These are phyloP conservation scores for Gossypium stocksii DNA, from an alignment of 345 rosid genomes.

Conservation along the genomic window DNA sequence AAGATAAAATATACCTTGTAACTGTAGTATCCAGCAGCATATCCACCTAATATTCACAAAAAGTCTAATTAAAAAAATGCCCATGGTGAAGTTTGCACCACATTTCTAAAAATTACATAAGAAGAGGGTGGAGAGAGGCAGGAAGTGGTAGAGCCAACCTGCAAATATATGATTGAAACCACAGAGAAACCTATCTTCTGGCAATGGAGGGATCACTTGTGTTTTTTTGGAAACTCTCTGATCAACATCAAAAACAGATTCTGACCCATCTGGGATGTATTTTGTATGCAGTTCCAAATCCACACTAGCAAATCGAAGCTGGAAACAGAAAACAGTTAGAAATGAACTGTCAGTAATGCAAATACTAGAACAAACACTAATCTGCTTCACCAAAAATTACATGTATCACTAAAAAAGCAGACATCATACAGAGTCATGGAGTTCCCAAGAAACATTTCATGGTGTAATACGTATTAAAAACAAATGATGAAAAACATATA, in stretches of 20 bases:
- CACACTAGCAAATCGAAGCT: conserved; percentile 64
- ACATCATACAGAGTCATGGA: neutral
- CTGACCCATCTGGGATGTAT: conserved; percentile 67
- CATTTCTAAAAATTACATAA: neutral
- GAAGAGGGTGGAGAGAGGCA: neutral
- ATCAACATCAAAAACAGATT: conserved; percentile 71
- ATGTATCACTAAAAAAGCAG: neutral
- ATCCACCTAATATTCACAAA: conserved; percentile 55
- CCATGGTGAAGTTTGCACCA: neutral
- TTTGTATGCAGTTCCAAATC: conserved; percentile 79
- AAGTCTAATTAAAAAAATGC: conserved; percentile 7
- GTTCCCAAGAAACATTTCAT: neutral
- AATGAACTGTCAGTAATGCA: neutral
- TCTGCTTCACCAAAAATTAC: neutral
- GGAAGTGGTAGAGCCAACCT: conserved; percentile 35
- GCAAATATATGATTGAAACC: conserved; percentile 83
- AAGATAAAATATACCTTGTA: conserved; percentile 58
- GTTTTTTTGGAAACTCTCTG: conserved; percentile 57
- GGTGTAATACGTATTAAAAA: neutral
- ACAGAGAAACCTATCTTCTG: conserved; percentile 82
- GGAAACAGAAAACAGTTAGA: conserved; percentile 13
- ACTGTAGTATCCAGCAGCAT: conserved; percentile 96
- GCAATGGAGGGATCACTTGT: conserved; percentile 72
- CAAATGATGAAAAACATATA: neutral
- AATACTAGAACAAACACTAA: neutral